Base-by-base conservation (phyloP, 352 stramenopile genomes). In the Globisporangium sylvaticum region DNA sequence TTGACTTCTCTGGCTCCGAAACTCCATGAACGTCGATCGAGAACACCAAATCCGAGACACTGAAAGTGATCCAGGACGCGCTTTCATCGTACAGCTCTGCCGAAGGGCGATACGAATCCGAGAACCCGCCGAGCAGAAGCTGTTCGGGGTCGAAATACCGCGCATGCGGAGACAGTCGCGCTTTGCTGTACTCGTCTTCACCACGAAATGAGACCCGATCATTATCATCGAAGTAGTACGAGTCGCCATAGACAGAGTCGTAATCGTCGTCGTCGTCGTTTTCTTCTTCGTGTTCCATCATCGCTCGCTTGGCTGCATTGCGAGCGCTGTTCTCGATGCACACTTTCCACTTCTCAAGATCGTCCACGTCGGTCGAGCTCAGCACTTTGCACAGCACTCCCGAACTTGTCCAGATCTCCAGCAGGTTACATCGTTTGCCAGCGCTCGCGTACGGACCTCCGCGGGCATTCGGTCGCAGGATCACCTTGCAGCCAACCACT, bases 41-140 rank as follows among this genome's bases (percentile, higher is more conserved):
- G 25, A 94, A 89, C 10, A 77, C 70, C 1, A 91, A 72, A 34
- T 87, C 77, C 6, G 71, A 85, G 7, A 88, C 69, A 31, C 81
- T 90, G 10, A 92, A 80, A n/a, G 84, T 90, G 27, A 91, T 91
- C 87, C 87, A 94, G 0, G 68, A 79, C 22, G 76, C 77, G 44
- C 86, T 84, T 14, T 87, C 68, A 37, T 80, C 74, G 25, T 87
- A 73, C 10, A 89, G 70, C n/a, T 73, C 72, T 14, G 65, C 65
- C 22, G 74, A 72, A 20, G 86, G 58, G 39, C 78, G 77, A 63
- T 91, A 94, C 7, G 86, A 66, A 48, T 90, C 87, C 15, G 84
- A 91, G 62, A 94, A 94, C 0, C 84, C 87, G 44, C 84, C 84
- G 12, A 85, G 68, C 24, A 92, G 29, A 15, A 94, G 74, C 10